Conservation (phyloP, 1,139 yeast genomes). For the Pichia sp. region DNA sequence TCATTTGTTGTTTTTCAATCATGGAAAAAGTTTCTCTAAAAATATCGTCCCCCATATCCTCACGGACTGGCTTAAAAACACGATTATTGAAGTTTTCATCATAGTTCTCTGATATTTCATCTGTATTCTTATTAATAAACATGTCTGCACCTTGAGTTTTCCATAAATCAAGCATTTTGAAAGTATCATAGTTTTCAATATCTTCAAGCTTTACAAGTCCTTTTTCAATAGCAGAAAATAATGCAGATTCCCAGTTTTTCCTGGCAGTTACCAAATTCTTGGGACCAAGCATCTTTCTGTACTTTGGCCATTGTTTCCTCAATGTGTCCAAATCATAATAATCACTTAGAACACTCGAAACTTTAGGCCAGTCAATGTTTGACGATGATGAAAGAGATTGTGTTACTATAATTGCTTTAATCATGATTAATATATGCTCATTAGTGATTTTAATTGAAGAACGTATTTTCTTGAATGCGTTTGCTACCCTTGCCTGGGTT, state of each 20-base stretch:
- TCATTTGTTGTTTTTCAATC: slow-evolving; percentile 46
- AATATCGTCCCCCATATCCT: slow-evolving; percentile 30
- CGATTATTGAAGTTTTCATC: slow-evolving; percentile 29
- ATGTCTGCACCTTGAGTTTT: slow-evolving; percentile 37
- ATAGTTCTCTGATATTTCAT: slow-evolving; percentile 25
- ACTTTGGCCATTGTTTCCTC: slow-evolving; percentile 54
- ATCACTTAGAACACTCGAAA: slow-evolving; percentile 41
- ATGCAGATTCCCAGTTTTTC: slow-evolving; percentile 52
- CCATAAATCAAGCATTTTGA: slow-evolving; percentile 52
- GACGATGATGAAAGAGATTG: slow-evolving; percentile 44
- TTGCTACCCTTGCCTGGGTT: slow-evolving; percentile 18
- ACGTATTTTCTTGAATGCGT: slow-evolving; percentile 24
- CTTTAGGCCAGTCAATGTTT: slow-evolving; percentile 50
- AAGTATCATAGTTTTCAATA: slow-evolving; percentile 41
- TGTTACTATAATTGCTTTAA: slow-evolving; percentile 51
- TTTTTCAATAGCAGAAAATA: slow-evolving; percentile 44
- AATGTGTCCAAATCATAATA: slow-evolving; percentile 33
- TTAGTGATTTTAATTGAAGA: slow-evolving; percentile 19
- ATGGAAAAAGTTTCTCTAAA: slow-evolving; percentile 40
- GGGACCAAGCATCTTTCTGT: slow-evolving; percentile 52
- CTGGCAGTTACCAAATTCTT: slow-evolving; percentile 46
- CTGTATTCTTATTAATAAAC: slow-evolving; percentile 18
- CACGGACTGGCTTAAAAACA: slow-evolving; percentile 18
- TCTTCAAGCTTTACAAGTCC: slow-evolving; percentile 40
- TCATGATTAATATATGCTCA: slow-evolving; percentile 23